Evolutionary conservation across 2,329 filamentous ascomycete genomes (phyloP).

Genomic region (Xylaria digitata): DNA sequence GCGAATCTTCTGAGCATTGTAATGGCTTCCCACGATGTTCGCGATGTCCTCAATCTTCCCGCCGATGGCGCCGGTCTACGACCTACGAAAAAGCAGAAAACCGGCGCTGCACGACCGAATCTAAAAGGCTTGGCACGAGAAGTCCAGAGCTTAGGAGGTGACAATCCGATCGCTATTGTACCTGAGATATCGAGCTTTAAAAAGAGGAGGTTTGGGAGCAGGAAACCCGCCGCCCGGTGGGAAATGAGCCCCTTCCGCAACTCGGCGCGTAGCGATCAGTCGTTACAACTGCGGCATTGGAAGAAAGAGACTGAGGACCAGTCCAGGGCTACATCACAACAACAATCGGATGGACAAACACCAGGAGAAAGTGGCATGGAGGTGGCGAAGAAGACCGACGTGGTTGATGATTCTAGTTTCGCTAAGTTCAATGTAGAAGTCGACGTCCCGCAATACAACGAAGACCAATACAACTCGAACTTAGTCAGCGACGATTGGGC

Average conservation of each 20-base stretch:
- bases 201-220: constrained; percentile 65
- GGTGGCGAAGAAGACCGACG: constrained; percentile 52
- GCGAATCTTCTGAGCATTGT: constrained; percentile 42
- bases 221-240: constrained; percentile 71
- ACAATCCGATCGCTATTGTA: constrained; percentile 75
- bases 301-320: constrained; percentile 67
- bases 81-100: constrained; percentile 80
- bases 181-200: constrained; percentile 70
- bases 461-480: constrained; percentile 84
- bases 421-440: constrained; percentile 89
- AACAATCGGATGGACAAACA: constrained; percentile 40
- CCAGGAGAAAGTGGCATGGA: constrained; percentile 52
- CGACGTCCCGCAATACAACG: constrained; percentile 81
- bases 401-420: constrained; percentile 72
- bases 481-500: constrained; percentile 84
- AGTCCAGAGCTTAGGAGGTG: constrained; percentile 72
- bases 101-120: constrained; percentile 68
- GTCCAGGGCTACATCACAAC: constrained; percentile 45
- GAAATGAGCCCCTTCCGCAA: constrained; percentile 79
- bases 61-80: constrained; percentile 65
- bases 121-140: constrained; percentile 73
- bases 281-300: constrained; percentile 82
- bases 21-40: constrained; percentile 83
- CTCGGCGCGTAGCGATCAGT: constrained; percentile 76
- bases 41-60: constrained; percentile 87